A percentile compares a stretch with the other conserved stretches of the same genome.
Evolutionary conservation across 495 filamentous ascomycete genomes (phyloP).

Genomic region (Penicillium nucicola): DNA sequence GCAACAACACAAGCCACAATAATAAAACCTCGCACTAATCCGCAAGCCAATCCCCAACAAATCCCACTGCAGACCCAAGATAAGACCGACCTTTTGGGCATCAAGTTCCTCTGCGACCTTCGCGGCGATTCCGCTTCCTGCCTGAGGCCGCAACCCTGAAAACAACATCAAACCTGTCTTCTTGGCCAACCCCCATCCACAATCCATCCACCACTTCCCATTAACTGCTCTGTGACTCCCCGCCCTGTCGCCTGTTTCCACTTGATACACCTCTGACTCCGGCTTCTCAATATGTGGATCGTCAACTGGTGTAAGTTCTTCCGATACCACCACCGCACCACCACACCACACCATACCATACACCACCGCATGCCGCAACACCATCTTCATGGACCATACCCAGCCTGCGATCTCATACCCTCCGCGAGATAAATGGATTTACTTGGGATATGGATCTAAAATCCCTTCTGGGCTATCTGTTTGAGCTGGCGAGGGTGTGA

Average conservation of each 20-base stretch:
- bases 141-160: slow-evolving; percentile 27
- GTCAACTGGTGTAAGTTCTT: slow-evolving; percentile 85
- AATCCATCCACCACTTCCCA: slow-evolving; percentile 17
- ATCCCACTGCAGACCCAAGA: background rate
- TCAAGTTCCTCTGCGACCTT: background rate
- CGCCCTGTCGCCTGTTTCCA: slow-evolving; percentile 1
- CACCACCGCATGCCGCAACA: no score
- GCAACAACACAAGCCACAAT: no score
- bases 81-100: slow-evolving; percentile 3
- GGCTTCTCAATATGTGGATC: slow-evolving; percentile 76
- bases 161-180: slow-evolving; percentile 38
- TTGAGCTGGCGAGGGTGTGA: no score
- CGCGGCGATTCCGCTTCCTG: slow-evolving; percentile 12
- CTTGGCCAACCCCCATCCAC: slow-evolving; percentile 23
- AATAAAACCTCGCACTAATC: no score
- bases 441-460: no score
- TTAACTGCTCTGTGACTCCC: slow-evolving; percentile 8
- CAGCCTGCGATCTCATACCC: background rate
- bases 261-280: slow-evolving; percentile 2
- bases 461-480: background rate
- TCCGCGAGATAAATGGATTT: background rate
- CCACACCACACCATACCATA: background rate
- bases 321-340: slow-evolving; percentile 10
- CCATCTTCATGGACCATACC: background rate
- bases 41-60: background rate